Conservation (phyloP, 495 filamentous ascomycete species). For the Cercophora newfieldiana region DNA sequence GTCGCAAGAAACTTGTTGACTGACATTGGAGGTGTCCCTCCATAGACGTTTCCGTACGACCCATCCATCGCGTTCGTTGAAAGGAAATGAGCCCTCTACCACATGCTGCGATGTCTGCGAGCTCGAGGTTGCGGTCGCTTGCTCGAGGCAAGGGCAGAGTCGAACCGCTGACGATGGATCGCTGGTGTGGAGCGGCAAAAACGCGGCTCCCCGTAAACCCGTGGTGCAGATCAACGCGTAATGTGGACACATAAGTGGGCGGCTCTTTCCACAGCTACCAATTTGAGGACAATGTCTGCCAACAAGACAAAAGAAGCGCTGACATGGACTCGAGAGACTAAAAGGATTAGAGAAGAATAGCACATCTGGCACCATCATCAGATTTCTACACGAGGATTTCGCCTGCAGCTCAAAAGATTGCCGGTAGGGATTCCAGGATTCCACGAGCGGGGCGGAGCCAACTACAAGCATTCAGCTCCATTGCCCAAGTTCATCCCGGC, state of each 20-base stretch:
- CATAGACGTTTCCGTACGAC: constrained; percentile 36
- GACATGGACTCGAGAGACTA: not conserved
- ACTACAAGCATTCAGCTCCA: not conserved
- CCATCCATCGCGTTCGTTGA: constrained; percentile 32
- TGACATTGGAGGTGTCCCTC: constrained; percentile 9
- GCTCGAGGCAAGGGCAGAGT: not conserved
- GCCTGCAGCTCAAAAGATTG: not conserved
- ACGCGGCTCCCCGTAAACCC: not conserved
- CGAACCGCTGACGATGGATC: not conserved
- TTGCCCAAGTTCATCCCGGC: not conserved
- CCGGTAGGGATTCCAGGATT: not conserved
- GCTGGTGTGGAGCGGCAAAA: not conserved
- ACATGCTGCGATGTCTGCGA: not conserved
- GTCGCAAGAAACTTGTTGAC: constrained; percentile 13
- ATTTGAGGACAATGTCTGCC: no score
- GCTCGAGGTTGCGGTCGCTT: not conserved
- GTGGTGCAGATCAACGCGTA: not conserved
- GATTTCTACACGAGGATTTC: not conserved
- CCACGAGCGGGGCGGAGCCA: constrained; percentile 2
- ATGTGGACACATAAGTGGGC: no score
- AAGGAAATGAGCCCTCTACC: not conserved
- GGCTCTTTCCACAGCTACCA: no score
- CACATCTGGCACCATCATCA: not conserved
- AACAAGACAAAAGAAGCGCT: not conserved
- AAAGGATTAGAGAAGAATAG: not conserved